A percentile compares a stretch with the other conserved stretches of the same genome.
Conservation (phyloP, 192 early-diverging fungal species). For the Backusella australiensis region DNA sequence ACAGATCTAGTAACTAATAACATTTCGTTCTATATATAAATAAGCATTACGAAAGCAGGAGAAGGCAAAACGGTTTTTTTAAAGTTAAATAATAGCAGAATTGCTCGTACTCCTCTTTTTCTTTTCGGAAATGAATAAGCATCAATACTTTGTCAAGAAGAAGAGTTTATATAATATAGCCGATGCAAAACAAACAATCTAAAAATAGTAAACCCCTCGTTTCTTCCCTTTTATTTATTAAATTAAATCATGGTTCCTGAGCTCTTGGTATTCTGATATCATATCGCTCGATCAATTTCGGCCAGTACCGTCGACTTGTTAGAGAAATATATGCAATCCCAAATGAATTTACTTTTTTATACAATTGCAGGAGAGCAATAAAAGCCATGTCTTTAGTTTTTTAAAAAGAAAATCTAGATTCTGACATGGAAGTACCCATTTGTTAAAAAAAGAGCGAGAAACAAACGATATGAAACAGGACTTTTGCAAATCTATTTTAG, state of each 20-base stretch:
- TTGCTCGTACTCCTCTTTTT: background rate
- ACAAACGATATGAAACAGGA: no score
- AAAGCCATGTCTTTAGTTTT: no score
- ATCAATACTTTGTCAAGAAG: background rate
- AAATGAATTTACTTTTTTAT: background rate
- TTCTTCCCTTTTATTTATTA: background rate
- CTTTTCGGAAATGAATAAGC: background rate
- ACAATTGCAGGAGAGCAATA: background rate
- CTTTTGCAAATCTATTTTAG: no score
- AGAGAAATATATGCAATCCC: background rate
- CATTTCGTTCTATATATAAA: background rate
- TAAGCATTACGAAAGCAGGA: background rate
- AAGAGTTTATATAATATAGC: background rate
- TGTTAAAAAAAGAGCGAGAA: no score
- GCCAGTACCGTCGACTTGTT: background rate
- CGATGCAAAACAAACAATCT: constrained; percentile 4
- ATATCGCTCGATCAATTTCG: background rate
- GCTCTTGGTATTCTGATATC: constrained; percentile 58
- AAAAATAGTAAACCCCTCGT: background rate
- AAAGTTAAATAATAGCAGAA: background rate
- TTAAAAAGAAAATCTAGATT: no score
- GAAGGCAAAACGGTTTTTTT: background rate
- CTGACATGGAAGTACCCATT: no score
- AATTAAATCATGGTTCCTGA: background rate
- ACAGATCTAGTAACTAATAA: background rate